Evolutionary conservation across 306 rosid genomes (phyloP).

Genomic region (Begonia fuchsioides): DNA sequence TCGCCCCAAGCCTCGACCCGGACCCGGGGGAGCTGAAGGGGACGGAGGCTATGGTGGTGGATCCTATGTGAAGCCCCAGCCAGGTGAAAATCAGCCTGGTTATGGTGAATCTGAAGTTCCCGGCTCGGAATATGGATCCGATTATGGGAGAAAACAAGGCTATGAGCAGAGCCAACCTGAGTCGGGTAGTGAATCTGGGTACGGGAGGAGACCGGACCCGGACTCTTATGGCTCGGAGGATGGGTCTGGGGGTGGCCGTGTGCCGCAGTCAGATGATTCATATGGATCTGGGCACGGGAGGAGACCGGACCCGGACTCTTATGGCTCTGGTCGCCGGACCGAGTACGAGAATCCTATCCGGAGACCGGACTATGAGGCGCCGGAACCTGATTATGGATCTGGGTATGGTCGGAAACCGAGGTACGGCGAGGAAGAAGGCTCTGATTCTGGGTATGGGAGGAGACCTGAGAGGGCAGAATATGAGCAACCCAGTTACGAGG

Average conservation of each 20-base stretch:
- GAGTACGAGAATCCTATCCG: conserved; percentile 8
- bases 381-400: conserved; percentile 14
- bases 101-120: conserved; percentile 14
- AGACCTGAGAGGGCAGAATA: conserved; percentile 8
- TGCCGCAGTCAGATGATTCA: background rate
- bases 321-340: conserved; percentile 7
- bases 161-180: background rate
- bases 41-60: conserved; percentile 12
- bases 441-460: conserved; percentile 9
- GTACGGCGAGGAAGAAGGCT: conserved; percentile 10
- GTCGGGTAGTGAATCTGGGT: background rate
- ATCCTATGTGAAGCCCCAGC: conserved; percentile 15
- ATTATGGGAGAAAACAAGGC: conserved; percentile 9
- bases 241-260: conserved; percentile 12
- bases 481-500: conserved; percentile 16
- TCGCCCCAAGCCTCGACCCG: conserved; percentile 44
- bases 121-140: conserved; percentile 16
- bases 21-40: conserved; percentile 10
- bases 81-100: conserved; percentile 11
- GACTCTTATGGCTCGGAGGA: background rate
- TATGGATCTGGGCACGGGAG: conserved; percentile 12
- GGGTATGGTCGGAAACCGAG: conserved; percentile 15
- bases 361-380: conserved; percentile 30
- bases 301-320: conserved; percentile 2
- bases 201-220: conserved; percentile 4